A percentile compares a stretch with the other conserved stretches of the same genome.
Conservation (phyloP, 371 early-diverging fungal genomes). For the Saksenaea vasiformis region DNA sequence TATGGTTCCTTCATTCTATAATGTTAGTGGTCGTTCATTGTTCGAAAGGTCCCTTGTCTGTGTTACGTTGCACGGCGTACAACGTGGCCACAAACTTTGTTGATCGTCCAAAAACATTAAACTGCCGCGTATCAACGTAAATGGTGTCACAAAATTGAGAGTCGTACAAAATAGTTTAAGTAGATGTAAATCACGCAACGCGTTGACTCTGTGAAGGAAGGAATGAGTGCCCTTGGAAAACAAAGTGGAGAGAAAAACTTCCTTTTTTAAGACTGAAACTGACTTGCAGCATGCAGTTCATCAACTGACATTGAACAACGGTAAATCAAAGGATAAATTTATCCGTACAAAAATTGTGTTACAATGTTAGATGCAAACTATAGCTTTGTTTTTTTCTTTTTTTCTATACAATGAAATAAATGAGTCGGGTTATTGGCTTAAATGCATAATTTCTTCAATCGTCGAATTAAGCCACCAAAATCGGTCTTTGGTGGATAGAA, state of each 20-base stretch:
- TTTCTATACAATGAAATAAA: neutral
- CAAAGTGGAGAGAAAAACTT: neutral
- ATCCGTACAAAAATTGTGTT: neutral
- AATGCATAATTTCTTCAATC: constrained; percentile 21
- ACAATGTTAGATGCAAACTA: neutral
- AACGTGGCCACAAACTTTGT: neutral
- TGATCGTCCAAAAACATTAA: neutral
- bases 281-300: neutral
- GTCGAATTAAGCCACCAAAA: constrained; percentile 25
- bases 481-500: constrained; percentile 18
- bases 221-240: neutral
- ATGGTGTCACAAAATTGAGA: too few relatives aligned
- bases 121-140: neutral
- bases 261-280: neutral
- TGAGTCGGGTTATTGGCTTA: neutral
- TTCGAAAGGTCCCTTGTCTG: neutral
- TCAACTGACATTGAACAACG: neutral
- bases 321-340: neutral
- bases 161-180: too few relatives aligned
- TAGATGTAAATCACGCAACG: too few relatives aligned
- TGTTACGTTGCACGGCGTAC: neutral
- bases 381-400: too few relatives aligned
- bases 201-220: too few relatives aligned
- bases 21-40: too few relatives aligned
- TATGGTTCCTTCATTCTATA: too few relatives aligned